A percentile compares a stretch with the other conserved stretches of the same genome.
Evolutionary conservation across 2,329 filamentous ascomycete genomes (phyloP).

Genomic region (Trichoderma breve): DNA sequence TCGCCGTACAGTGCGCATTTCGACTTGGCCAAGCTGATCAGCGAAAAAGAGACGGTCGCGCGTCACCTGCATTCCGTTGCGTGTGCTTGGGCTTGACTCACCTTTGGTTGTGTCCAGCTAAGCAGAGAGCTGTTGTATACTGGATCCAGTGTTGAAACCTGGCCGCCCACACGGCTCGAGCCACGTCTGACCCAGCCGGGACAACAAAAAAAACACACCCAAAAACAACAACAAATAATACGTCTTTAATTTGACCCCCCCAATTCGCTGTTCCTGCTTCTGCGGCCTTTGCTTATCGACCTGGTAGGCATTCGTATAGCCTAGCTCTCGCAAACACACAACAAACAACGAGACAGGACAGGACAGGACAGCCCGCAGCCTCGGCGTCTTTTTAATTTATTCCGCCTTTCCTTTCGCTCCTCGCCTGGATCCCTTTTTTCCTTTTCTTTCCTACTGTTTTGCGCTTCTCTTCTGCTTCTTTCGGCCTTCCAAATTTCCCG

Average conservation of each 20-base stretch:
- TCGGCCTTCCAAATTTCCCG: neutral
- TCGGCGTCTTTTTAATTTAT: neutral
- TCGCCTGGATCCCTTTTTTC: neutral
- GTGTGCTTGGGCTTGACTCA: neutral
- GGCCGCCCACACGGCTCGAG: slow-evolving; percentile 8
- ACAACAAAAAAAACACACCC: neutral
- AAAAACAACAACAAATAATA: slow-evolving; percentile 4
- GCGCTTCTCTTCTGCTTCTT: slow-evolving; percentile 5
- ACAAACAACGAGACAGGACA: neutral
- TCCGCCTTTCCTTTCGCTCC: neutral
- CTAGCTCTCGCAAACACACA: slow-evolving; percentile 2
- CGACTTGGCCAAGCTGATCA: neutral
- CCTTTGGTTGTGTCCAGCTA: neutral
- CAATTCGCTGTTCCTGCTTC: neutral
- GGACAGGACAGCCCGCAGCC: neutral
- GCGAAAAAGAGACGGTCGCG: neutral
- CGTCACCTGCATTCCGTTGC: slow-evolving; percentile 14
- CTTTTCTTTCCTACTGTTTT: neutral
- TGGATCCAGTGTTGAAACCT: neutral
- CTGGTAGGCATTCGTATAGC: neutral
- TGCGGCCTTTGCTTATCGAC: neutral
- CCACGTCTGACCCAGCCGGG: slow-evolving; percentile 7
- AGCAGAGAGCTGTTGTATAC: neutral
- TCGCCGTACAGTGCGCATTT: slow-evolving; percentile 1
- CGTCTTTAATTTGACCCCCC: neutral